A percentile compares a stretch with the other conserved stretches of the same genome.
These are phyloP conservation scores for Pythium apleroticum DNA, from an alignment of 352 stramenopile genomes.

Conservation along the genomic window DNA sequence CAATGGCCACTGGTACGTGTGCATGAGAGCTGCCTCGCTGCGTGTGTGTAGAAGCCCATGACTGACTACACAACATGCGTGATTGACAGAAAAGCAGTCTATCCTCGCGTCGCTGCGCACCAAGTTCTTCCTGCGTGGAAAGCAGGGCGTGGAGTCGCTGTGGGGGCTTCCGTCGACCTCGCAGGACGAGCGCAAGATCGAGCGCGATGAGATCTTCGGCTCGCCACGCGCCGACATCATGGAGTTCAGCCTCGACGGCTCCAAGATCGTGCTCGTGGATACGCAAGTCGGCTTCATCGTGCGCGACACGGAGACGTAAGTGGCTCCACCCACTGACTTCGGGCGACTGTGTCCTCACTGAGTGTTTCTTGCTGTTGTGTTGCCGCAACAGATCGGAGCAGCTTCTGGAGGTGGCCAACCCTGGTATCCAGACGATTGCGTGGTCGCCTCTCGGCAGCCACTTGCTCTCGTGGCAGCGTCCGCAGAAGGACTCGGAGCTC, in stretches of 20 bases:
- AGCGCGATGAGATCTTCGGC: conserved; percentile 51
- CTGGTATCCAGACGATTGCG: conserved; percentile 71
- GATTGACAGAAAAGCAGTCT: conserved; percentile 22
- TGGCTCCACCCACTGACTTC: too few species aligned
- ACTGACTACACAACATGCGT: not conserved
- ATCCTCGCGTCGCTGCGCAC: conserved; percentile 43
- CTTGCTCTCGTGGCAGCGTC: conserved; percentile 87
- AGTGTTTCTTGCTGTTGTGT: not conserved
- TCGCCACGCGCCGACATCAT: conserved; percentile 57
- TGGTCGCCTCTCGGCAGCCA: conserved; percentile 85
- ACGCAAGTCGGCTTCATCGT: conserved; percentile 66
- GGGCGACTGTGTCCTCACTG: not conserved
- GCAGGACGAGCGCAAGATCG: conserved; percentile 51
- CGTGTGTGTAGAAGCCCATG: too few species aligned
- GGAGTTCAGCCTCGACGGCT: conserved; percentile 71
- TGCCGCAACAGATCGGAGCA: conserved; percentile 38
- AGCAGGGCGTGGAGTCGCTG: conserved; percentile 69
- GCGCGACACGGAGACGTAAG: conserved; percentile 59
- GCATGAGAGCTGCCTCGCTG: not conserved
- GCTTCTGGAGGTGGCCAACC: conserved; percentile 61
- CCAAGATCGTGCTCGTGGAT: conserved; percentile 63
- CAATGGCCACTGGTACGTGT: conserved; percentile 12
- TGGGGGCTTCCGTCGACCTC: conserved; percentile 65
- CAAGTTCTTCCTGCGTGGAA: conserved; percentile 86
- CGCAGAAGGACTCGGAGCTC: conserved; percentile 61